phyloP scores from a whole-genome alignment of 2,329 filamentous ascomycete genomes.

The Aspergillus fumigatus region DNA sequence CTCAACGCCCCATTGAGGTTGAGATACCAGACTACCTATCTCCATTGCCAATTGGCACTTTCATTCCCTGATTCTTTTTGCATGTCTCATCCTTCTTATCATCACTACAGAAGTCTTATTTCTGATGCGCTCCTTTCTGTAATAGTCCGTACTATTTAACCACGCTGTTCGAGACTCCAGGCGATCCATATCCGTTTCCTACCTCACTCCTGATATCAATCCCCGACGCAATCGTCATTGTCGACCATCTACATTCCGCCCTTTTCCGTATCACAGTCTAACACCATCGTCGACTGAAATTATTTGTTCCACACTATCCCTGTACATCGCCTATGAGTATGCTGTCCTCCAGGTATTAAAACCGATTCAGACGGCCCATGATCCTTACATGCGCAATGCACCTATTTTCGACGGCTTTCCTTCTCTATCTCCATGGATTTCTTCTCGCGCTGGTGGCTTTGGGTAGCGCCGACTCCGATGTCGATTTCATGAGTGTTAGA shows the following conservation, averaged over 20 bases:
- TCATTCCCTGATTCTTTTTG: background rate
- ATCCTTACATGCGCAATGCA: conserved; percentile 16
- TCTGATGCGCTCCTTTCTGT: background rate
- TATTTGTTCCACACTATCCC: background rate
- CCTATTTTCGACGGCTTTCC: conserved; percentile 8
- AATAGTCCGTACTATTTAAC: background rate
- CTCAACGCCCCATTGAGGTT: no score
- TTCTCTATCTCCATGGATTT: conserved; percentile 17
- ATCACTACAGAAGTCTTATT: background rate
- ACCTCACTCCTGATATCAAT: background rate
- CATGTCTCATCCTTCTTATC: background rate
- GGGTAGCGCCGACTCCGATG: conserved; percentile 31
- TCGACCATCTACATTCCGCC: background rate
- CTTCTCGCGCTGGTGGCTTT: conserved; percentile 10
- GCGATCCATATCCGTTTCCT: background rate
- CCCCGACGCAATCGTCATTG: background rate
- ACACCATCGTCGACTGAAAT: background rate
- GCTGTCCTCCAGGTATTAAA: conserved; percentile 2
- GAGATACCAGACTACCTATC: background rate
- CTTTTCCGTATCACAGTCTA: background rate
- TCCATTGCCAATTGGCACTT: background rate
- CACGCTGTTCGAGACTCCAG: background rate
- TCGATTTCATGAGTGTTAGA: conserved; percentile 43
- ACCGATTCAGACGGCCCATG: background rate
- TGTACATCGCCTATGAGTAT: conserved; percentile 4